phyloP scores from a whole-genome alignment of 2,329 filamentous ascomycete species.

The Alternaria ventricosa region DNA sequence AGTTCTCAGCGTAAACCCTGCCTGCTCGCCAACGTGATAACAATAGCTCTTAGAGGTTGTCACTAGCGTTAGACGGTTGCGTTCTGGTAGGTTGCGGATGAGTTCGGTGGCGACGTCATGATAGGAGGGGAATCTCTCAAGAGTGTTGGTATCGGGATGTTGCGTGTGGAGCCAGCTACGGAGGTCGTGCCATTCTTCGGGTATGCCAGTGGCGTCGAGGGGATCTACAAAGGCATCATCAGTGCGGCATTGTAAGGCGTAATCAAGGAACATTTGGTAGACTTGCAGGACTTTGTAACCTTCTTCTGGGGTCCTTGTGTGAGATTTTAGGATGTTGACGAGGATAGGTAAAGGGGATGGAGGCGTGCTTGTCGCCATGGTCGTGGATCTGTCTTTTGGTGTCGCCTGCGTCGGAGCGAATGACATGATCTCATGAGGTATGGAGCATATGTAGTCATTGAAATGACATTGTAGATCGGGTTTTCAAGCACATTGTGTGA shows the following conservation, averaged over 20 bases:
- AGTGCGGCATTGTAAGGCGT: neutral
- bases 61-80: neutral
- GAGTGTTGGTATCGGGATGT: neutral
- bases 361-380: neutral
- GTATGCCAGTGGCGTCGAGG: neutral
- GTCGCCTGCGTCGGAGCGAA: neutral
- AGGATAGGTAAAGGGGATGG: neutral
- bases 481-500: neutral
- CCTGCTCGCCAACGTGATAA: neutral
- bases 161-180: neutral
- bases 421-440: neutral
- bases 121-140: neutral
- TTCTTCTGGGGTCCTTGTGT: neutral
- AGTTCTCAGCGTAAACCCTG: neutral
- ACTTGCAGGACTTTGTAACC: neutral
- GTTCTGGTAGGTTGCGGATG: neutral
- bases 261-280: neutral
- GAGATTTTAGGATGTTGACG: neutral
- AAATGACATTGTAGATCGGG: neutral
- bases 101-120: neutral
- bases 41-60: neutral
- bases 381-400: neutral
- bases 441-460: neutral
- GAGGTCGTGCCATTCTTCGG: neutral
- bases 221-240: neutral